Evolutionary conservation across 805 yeast genomes (phyloP), one percentile per base, ranked within the genome.

Genomic region (Hanseniaspora nectarophila): DNA sequence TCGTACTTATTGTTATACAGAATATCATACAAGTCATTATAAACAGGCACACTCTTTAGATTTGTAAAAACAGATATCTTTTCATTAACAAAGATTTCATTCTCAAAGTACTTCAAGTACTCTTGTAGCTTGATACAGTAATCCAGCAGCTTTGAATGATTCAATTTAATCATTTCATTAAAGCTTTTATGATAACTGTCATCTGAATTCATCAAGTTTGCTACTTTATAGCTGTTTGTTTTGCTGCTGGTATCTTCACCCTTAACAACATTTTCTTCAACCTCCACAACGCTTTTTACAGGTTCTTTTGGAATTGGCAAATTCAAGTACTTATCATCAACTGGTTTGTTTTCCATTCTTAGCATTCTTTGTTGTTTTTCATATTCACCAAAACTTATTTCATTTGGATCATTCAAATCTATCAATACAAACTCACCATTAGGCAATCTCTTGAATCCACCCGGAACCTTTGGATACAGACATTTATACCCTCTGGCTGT

Each of bases 401-500:
- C 53, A 42, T 24, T 49, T 5, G 53, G 53, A 34, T 49, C 53
- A 21, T 42, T 49, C 7, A 49, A 34, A 42, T 49, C 53, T 8
- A 49, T 49, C 31, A 49, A 49, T 7, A 32, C 46, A 49, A 49
- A 49, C n/a, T 33, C 38, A 13, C 53, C 53, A 28, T 49, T 43
- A 4, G 44, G 21, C 4, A 38, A 18, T 15, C 23, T 42, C 26
- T 49, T 49, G 24, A 49, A 49, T 3, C 53, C 53, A 26, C 53
- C 53, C 5, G 53, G 53, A 24, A 49, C 53, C 12, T 40, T 24
- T 4, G 67, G 67, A 49, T 59, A 63, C 44, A 60, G 58, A 51
- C 67, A 63, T 24, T 60, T 54, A 39, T 60, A 60, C 18, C 59
- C 59, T 43, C 58, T 58, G 43, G 58, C 60, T 42, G 49, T 63